These are phyloP conservation scores for Gynochthodes officinalis DNA, from an alignment of 257 asterid species.

Conservation along the genomic window DNA sequence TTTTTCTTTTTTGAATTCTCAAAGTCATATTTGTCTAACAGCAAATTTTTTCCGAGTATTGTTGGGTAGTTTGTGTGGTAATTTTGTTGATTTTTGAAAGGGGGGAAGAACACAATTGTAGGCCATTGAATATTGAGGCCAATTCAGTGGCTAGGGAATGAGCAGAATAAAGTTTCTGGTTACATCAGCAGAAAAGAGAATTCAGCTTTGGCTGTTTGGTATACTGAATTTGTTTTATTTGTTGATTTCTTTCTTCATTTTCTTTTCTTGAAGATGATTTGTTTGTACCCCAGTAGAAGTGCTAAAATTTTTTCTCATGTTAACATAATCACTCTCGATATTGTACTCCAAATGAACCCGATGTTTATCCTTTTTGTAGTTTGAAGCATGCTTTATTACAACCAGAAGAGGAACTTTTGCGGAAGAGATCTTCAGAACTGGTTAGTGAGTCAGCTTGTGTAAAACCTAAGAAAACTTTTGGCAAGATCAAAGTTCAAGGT, in stretches of 20 bases:
- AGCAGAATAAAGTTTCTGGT: neutral
- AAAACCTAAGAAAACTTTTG: slow-evolving; percentile 74
- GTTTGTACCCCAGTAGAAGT: neutral
- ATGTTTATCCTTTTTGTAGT: slow-evolving; percentile 28
- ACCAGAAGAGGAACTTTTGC: slow-evolving; percentile 83
- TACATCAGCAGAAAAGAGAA: neutral
- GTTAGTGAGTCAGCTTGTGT: slow-evolving; percentile 75
- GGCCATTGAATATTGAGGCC: neutral
- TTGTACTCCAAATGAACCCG: neutral
- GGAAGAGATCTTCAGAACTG: slow-evolving; percentile 58
- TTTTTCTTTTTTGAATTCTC: neutral
- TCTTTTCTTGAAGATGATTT: neutral
- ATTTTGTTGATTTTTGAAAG: neutral
- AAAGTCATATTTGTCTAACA: neutral
- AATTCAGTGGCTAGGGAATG: neutral
- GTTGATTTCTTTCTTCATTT: neutral
- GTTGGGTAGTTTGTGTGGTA: neutral
- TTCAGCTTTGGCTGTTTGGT: neutral
- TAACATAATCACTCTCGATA: neutral
- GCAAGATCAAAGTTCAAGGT: slow-evolving; percentile 95
- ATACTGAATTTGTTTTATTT: neutral
- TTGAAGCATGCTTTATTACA: slow-evolving; percentile 69
- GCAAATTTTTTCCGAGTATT: neutral
- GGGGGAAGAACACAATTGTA: neutral
- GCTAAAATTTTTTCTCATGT: neutral